Percentiles rank a stretch among this genome's conserved stretches.
Conservation (phyloP, 2,329 filamentous ascomycete species). For the Huntiella abstrusa region DNA sequence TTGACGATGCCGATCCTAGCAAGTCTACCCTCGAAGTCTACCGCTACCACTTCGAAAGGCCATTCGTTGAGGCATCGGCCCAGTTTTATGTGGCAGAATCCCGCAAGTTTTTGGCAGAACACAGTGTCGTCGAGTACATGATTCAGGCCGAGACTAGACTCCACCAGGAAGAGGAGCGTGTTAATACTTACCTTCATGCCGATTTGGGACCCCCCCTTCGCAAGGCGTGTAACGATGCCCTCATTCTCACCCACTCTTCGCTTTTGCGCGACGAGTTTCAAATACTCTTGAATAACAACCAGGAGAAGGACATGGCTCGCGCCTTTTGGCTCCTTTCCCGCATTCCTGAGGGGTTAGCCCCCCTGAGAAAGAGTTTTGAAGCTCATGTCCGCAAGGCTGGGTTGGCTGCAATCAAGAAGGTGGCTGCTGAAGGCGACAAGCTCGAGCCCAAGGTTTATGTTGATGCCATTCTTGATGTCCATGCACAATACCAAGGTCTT, state of each 20-base stretch:
- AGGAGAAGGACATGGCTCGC: conserved; percentile 82
- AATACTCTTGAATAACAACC: conserved; percentile 76
- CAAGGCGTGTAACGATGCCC: conserved; percentile 68
- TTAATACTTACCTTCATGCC: conserved; percentile 74
- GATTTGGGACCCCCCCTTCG: conserved; percentile 76
- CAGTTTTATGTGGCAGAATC: conserved; percentile 84
- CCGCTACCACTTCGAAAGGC: conserved; percentile 75
- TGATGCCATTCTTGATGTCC: conserved; percentile 81
- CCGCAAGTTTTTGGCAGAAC: conserved; percentile 84
- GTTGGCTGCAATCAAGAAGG: conserved; percentile 73
- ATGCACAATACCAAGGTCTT: conserved; percentile 78
- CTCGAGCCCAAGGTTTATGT: conserved; percentile 95
- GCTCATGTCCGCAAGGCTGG: conserved; percentile 83
- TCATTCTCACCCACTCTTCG: conserved; percentile 73
- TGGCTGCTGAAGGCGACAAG: conserved; percentile 53
- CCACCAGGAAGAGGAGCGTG: conserved; percentile 84
- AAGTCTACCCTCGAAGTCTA: conserved; percentile 96
- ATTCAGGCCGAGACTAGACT: conserved; percentile 89
- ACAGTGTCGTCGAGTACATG: conserved; percentile 98
- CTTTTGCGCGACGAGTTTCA: conserved; percentile 95
- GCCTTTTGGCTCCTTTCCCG: conserved; percentile 88
- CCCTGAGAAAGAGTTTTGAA: conserved; percentile 73
- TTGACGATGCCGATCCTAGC: conserved; percentile 81
- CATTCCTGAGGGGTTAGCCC: conserved; percentile 81
- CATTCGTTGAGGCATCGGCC: conserved; percentile 71